These are phyloP conservation scores for Pseudopyricularia javanii DNA, from an alignment of 2,329 filamentous ascomycete species.

Conservation along the genomic window DNA sequence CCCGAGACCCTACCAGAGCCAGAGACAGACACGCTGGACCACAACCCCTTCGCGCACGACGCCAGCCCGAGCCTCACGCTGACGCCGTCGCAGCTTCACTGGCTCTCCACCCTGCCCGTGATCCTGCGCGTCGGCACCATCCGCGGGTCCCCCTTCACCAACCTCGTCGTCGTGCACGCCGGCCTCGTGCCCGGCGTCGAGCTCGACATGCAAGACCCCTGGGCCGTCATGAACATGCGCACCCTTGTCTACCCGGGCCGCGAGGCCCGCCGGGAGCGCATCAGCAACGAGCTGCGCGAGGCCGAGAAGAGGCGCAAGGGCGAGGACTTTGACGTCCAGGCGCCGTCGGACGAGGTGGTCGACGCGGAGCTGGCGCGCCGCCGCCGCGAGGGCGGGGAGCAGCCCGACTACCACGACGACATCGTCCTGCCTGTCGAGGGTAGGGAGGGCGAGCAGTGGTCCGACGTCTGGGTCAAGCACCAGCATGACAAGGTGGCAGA, in stretches of 20 bases:
- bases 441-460: conserved; percentile 52
- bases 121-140: conserved; percentile 57
- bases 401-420: conserved; percentile 4
- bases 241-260: conserved; percentile 51
- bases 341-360: conserved; percentile 7
- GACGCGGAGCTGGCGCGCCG: conserved; percentile 9
- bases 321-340: conserved; percentile 3
- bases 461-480: conserved; percentile 44
- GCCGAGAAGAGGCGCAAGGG: conserved; percentile 8
- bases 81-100: conserved; percentile 47
- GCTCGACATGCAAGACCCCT: conserved; percentile 60
- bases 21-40: conserved; percentile 6
- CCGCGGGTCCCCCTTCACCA: conserved; percentile 25
- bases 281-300: conserved; percentile 22
- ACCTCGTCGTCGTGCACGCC: conserved; percentile 70
- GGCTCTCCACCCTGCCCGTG: conserved; percentile 62
- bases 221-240: conserved; percentile 86
- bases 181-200: conserved; percentile 68
- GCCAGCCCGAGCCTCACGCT: conserved; percentile 45
- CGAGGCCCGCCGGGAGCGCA: conserved; percentile 27
- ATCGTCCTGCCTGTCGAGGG: conserved; percentile 24
- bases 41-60: conserved; percentile 16
- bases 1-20: no score
- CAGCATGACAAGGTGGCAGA: conserved; percentile 22
- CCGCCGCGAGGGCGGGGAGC: conserved; percentile 4